A percentile compares a stretch with the other conserved stretches of the same genome.
Conservation (phyloP, 805 yeast species). For the Blastobotrys chiropterorum region DNA sequence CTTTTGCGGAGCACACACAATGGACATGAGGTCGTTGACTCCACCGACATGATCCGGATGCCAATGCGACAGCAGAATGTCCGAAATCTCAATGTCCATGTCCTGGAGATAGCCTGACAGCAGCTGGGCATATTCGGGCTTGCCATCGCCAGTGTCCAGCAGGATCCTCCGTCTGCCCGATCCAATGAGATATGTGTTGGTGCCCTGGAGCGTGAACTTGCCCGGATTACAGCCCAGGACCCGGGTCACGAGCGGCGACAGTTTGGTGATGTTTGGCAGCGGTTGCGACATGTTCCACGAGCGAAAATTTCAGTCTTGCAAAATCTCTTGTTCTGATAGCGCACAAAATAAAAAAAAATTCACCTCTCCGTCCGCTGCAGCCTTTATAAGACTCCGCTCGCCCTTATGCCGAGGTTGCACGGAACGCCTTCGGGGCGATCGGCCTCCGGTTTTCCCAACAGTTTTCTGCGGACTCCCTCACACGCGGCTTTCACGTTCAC, state of each 20-base stretch:
- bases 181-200: constrained; percentile 36
- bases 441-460: not conserved
- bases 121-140: constrained; percentile 23
- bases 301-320: not conserved
- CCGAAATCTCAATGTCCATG: constrained; percentile 22
- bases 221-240: constrained; percentile 34
- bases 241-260: constrained; percentile 31
- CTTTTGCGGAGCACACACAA: constrained; percentile 11
- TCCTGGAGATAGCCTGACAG: constrained; percentile 21
- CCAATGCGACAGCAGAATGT: constrained; percentile 32
- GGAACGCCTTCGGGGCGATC: not conserved
- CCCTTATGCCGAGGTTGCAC: not conserved
- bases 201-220: constrained; percentile 34
- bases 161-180: constrained; percentile 28
- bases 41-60: constrained; percentile 34
- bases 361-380: not conserved
- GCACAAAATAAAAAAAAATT: not conserved
- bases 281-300: constrained; percentile 4
- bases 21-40: constrained; percentile 15
- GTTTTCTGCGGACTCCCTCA: not conserved
- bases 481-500: not conserved
- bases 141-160: constrained; percentile 34
- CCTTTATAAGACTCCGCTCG: not conserved
- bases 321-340: not conserved
- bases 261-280: constrained; percentile 19